Percentiles rank a stretch among this genome's conserved stretches.
Evolutionary conservation across 768 basidiomycete genomes (phyloP).

Genomic region (Crassisporium funariophilum): DNA sequence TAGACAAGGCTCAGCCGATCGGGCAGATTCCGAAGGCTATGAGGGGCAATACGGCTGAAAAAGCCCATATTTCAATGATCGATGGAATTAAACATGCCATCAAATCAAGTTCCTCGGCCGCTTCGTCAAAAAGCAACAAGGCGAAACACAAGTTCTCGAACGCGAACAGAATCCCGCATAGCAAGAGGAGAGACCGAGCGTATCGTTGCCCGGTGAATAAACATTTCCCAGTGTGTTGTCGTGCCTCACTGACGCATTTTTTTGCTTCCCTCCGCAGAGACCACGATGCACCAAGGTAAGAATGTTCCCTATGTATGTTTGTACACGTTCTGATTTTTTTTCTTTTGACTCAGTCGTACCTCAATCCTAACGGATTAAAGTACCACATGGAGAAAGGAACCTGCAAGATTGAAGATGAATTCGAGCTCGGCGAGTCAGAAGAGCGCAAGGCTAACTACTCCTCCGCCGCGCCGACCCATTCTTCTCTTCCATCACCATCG

Average conservation of each 20-base stretch:
- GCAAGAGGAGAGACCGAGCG: conserved; percentile 41
- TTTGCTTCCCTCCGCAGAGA: conserved; percentile 27
- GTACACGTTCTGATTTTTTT: background rate
- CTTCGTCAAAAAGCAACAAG: conserved; percentile 5
- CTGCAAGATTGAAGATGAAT: conserved; percentile 45
- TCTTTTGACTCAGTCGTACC: conserved; percentile 45
- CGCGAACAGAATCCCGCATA: conserved; percentile 2
- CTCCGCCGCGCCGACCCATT: background rate
- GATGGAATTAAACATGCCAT: background rate
- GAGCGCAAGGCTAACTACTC: background rate
- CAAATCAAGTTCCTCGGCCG: background rate
- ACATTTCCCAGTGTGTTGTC: background rate
- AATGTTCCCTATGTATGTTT: conserved; percentile 3
- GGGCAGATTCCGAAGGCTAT: conserved; percentile 4
- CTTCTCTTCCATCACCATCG: background rate
- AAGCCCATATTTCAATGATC: no score
- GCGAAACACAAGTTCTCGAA: background rate
- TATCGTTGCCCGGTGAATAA: conserved; percentile 51
- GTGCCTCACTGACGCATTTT: background rate
- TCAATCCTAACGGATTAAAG: conserved; percentile 68
- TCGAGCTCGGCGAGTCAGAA: conserved; percentile 1
- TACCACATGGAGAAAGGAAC: conserved; percentile 71
- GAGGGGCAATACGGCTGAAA: background rate
- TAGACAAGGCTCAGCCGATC: conserved; percentile 1
- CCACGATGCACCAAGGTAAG: conserved; percentile 56